Percentiles rank a stretch among this genome's conserved stretches.
These are phyloP conservation scores for Brassica hybrid DNA, from an alignment of 441 rosid species.

Conservation along the genomic window DNA sequence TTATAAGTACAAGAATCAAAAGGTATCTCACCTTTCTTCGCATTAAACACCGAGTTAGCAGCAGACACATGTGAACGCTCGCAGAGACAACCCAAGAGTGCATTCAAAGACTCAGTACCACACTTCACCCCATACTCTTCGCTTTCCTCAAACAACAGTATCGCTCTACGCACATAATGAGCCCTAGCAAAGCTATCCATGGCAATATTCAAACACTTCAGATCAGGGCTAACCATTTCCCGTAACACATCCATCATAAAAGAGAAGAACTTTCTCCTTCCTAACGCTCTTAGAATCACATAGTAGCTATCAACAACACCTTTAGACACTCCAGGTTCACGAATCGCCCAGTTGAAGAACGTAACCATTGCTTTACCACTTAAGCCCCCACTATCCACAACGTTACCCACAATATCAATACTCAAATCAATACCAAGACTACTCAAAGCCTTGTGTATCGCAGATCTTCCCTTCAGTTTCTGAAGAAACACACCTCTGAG, in stretches of 20 bases:
- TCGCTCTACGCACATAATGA: slow-evolving; percentile 58
- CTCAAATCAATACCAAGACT: slow-evolving; percentile 57
- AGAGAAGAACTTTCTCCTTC: slow-evolving; percentile 71
- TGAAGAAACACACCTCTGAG: slow-evolving; percentile 90
- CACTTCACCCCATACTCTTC: slow-evolving; percentile 60
- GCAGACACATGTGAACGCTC: slow-evolving; percentile 70
- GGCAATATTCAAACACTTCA: slow-evolving; percentile 58
- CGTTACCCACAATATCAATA: slow-evolving; percentile 62
- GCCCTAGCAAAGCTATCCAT: slow-evolving; percentile 68
- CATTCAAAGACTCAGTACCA: slow-evolving; percentile 64
- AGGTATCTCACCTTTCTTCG: slow-evolving; percentile 54
- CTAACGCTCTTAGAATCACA: slow-evolving; percentile 68
- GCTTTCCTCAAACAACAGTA: slow-evolving; percentile 55
- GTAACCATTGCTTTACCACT: slow-evolving; percentile 73
- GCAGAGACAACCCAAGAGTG: slow-evolving; percentile 70
- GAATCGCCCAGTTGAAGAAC: slow-evolving; percentile 81
- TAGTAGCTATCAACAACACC: slow-evolving; percentile 54
- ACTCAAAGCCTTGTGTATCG: slow-evolving; percentile 55
- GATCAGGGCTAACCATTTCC: slow-evolving; percentile 52
- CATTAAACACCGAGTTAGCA: slow-evolving; percentile 65
- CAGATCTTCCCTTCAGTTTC: slow-evolving; percentile 61
- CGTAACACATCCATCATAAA: slow-evolving; percentile 53
- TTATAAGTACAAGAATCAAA: slow-evolving; percentile 64
- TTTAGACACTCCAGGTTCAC: slow-evolving; percentile 53
- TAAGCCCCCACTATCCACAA: slow-evolving; percentile 68